Evolutionary conservation across 805 yeast species (phyloP).

Genomic region (Candida awuae): DNA sequence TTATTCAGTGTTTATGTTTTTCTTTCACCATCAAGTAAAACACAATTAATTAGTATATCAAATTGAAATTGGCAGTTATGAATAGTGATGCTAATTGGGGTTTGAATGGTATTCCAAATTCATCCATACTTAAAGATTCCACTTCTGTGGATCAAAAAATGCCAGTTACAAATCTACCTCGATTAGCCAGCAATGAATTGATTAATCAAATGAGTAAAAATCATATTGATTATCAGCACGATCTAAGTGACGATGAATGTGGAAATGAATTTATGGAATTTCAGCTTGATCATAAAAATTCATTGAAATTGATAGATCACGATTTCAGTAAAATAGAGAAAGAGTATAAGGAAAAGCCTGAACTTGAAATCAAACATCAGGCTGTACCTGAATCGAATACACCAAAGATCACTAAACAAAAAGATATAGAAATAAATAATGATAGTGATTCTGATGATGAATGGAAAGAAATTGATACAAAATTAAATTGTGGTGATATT

Average conservation of each 20-base stretch:
- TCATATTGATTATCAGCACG: background rate
- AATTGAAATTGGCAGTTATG: no score
- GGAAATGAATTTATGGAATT: conserved; percentile 25
- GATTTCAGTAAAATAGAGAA: conserved; percentile 11
- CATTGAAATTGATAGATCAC: conserved; percentile 17
- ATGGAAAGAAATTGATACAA: conserved; percentile 86
- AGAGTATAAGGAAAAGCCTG: background rate
- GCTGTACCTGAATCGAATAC: background rate
- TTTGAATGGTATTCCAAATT: no score
- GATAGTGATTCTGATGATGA: conserved; percentile 37
- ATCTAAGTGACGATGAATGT: conserved; percentile 1
- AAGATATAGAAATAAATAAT: conserved; percentile 11
- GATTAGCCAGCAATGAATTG: background rate
- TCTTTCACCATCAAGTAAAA: no score
- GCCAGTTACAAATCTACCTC: conserved; percentile 1
- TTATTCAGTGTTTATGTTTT: no score
- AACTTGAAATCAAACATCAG: no score
- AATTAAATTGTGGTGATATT: conserved; percentile 58
- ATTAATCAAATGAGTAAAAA: background rate
- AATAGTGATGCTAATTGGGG: no score
- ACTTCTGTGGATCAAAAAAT: background rate
- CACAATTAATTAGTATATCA: no score
- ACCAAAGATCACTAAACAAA: background rate
- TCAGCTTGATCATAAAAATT: conserved; percentile 16
- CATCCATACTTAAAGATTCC: no score